Evolutionary conservation across 2,329 filamentous ascomycete species (phyloP).

Genomic region (Colletotrichum falcatum): DNA sequence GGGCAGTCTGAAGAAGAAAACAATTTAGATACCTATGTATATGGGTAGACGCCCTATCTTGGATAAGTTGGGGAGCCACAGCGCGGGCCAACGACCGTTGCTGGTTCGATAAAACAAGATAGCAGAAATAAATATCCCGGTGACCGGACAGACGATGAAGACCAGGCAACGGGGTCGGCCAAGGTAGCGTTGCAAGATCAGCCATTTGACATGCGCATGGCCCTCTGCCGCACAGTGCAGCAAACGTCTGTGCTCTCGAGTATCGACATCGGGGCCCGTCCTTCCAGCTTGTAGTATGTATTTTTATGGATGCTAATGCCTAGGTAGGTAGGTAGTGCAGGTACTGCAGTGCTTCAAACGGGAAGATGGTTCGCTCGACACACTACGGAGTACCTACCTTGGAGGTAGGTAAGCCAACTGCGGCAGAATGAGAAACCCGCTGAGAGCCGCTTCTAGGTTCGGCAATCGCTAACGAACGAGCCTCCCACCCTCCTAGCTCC

Average conservation of each 20-base stretch:
- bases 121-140: background rate
- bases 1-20: background rate
- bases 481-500: background rate
- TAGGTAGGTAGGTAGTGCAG: background rate
- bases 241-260: conserved; percentile 35
- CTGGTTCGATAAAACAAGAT: background rate
- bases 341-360: background rate
- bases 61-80: background rate
- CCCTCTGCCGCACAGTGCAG: conserved; percentile 41
- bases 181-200: conserved; percentile 41
- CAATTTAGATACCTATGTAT: background rate
- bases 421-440: background rate
- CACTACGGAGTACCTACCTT: background rate
- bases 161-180: conserved; percentile 28
- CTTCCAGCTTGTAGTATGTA: no score
- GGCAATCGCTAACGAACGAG: conserved; percentile 35
- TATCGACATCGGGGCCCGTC: conserved; percentile 31
- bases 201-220: conserved; percentile 40
- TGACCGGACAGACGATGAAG: conserved; percentile 4
- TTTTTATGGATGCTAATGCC: conserved; percentile 4
- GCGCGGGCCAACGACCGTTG: background rate
- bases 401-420: background rate
- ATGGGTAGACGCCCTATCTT: no score
- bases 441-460: conserved; percentile 27
- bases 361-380: background rate